A percentile compares a stretch with the other conserved stretches of the same genome.
phyloP scores from a whole-genome alignment of 164 flowering plant species.

The Amborella trichopoda region DNA sequence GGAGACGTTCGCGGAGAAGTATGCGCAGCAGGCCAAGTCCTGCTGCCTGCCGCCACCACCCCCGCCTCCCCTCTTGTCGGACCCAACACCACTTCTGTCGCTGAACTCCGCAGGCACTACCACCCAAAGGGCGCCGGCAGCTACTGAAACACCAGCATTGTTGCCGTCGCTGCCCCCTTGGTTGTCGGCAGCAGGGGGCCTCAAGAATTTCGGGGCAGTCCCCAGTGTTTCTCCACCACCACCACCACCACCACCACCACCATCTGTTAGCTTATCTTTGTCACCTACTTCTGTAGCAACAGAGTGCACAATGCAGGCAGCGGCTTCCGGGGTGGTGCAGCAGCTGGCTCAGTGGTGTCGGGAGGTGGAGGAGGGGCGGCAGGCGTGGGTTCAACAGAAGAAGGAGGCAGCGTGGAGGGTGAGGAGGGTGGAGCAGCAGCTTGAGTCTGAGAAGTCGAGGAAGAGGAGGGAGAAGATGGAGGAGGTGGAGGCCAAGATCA shows the following conservation, averaged over 20 bases:
- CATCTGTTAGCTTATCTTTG: neutral
- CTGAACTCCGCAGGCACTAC: too few relatives aligned
- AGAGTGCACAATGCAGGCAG: neutral
- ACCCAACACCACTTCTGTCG: neutral
- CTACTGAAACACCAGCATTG: too few relatives aligned
- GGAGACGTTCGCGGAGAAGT: slow-evolving; percentile 36
- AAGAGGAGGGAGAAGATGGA: slow-evolving; percentile 30
- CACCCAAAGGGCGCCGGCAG: too few relatives aligned
- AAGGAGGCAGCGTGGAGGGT: slow-evolving; percentile 34
- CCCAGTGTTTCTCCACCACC: neutral
- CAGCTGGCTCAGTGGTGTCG: slow-evolving; percentile 14
- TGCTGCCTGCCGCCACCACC: neutral
- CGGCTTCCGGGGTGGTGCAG: neutral
- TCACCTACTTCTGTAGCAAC: neutral
- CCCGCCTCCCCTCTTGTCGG: neutral
- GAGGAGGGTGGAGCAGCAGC: slow-evolving; percentile 31
- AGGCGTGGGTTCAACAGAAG: slow-evolving; percentile 26
- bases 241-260: neutral
- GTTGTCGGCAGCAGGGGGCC: neutral
- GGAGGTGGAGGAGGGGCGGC: slow-evolving; percentile 29
- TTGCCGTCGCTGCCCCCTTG: neutral
- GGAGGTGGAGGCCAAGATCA: slow-evolving; percentile 25
- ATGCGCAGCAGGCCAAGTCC: slow-evolving; percentile 11
- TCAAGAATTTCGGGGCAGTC: neutral
- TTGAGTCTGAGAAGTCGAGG: slow-evolving; percentile 31